Evolutionary conservation across 1,139 yeast genomes (phyloP).

Genomic region (Protomyces lactucae-debilis): DNA sequence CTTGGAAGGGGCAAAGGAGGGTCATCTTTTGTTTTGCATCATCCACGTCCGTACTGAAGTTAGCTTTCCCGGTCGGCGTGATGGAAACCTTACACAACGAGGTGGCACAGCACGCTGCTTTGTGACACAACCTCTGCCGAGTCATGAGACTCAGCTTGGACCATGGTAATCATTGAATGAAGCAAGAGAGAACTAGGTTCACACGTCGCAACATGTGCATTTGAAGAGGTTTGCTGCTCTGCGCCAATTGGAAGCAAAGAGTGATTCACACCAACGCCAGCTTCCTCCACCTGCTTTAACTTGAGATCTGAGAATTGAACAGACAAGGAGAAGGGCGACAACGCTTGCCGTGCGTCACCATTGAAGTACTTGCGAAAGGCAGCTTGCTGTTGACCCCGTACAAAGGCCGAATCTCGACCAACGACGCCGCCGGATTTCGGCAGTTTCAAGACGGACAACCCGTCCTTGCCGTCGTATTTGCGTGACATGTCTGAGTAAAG

Average conservation of each 20-base stretch:
- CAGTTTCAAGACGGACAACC: slow-evolving; percentile 53
- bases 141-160: slow-evolving; percentile 57
- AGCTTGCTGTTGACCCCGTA: slow-evolving; percentile 67
- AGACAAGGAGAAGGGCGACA: slow-evolving; percentile 72
- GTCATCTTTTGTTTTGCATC: slow-evolving; percentile 68
- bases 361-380: slow-evolving; percentile 84
- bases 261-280: slow-evolving; percentile 35
- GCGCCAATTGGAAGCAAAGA: slow-evolving; percentile 46
- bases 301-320: slow-evolving; percentile 49
- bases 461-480: slow-evolving; percentile 46
- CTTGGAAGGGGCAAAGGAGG: slow-evolving; percentile 81
- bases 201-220: slow-evolving; percentile 39
- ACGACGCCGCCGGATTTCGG: slow-evolving; percentile 71
- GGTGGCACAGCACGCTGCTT: slow-evolving; percentile 64
- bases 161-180: slow-evolving; percentile 67
- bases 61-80: not conserved
- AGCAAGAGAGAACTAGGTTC: slow-evolving; percentile 59
- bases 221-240: slow-evolving; percentile 27
- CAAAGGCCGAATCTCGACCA: slow-evolving; percentile 64
- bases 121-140: slow-evolving; percentile 50
- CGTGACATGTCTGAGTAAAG: slow-evolving; percentile 60
- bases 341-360: slow-evolving; percentile 60
- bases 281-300: slow-evolving; percentile 49
- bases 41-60: slow-evolving; percentile 49
- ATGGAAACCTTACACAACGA: slow-evolving; percentile 40